These are phyloP conservation scores for Diaporthe nobilis DNA, from an alignment of 2,329 filamentous ascomycete species.

Conservation along the genomic window DNA sequence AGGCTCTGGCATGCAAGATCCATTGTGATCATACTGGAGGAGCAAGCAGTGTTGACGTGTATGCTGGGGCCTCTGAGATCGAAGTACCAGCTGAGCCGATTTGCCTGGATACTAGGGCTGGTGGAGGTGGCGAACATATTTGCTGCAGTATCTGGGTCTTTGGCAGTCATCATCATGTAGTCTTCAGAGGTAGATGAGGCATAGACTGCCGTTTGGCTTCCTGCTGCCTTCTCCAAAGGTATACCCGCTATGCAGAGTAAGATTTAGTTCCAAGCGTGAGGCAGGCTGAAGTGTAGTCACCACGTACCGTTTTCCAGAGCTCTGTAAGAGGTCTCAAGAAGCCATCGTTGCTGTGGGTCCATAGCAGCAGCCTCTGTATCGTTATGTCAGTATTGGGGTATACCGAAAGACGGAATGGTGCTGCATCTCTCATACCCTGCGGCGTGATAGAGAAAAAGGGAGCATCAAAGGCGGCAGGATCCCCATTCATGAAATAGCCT, in stretches of 20 bases:
- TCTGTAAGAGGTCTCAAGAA: conserved; percentile 35
- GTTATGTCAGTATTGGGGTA: neutral
- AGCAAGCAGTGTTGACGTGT: conserved; percentile 57
- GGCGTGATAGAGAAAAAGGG: conserved; percentile 55
- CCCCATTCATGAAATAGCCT: conserved; percentile 52
- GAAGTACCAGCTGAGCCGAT: conserved; percentile 58
- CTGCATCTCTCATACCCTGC: neutral
- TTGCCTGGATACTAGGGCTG: conserved; percentile 53
- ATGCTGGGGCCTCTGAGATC: conserved; percentile 54
- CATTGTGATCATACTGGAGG: conserved; percentile 39
- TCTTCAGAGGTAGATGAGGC: conserved; percentile 51
- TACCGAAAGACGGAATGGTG: neutral
- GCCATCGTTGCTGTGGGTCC: conserved; percentile 35
- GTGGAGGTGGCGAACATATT: neutral
- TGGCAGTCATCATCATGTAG: conserved; percentile 44
- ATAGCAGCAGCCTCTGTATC: conserved; percentile 20
- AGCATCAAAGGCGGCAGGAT: conserved; percentile 54
- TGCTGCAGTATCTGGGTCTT: conserved; percentile 43
- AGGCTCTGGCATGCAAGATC: conserved; percentile 31
- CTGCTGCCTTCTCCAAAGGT: conserved; percentile 45
- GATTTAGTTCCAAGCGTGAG: neutral
- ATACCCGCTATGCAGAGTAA: conserved; percentile 45
- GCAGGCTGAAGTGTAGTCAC: neutral
- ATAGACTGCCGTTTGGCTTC: conserved; percentile 50
- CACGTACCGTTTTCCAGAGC: conserved; percentile 38